A percentile compares a stretch with the other conserved stretches of the same genome.
phyloP scores from a whole-genome alignment of 1,284 basidiomycete species.

The Irpex lacteus region DNA sequence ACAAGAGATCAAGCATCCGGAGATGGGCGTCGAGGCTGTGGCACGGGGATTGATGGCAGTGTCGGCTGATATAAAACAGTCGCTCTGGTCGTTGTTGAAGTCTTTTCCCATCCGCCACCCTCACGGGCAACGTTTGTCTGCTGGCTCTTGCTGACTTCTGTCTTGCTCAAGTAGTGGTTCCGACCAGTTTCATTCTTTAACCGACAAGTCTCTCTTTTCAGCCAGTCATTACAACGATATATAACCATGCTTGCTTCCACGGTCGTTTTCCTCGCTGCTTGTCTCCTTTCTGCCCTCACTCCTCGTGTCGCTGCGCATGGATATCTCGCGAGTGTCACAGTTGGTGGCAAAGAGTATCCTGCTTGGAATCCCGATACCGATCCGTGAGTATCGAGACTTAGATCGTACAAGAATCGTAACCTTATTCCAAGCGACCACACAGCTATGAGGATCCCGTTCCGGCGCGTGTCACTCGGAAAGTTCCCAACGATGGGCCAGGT shows the following conservation, averaged over 20 bases:
- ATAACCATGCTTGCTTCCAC: constrained; percentile 12
- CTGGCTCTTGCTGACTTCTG: constrained; percentile 3
- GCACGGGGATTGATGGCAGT: neutral
- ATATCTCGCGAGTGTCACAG: constrained; percentile 21
- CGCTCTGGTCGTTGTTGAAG: neutral
- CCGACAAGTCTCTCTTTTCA: neutral
- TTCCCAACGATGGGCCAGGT: constrained; percentile 32
- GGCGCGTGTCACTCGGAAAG: constrained; percentile 28
- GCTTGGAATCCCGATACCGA: constrained; percentile 28
- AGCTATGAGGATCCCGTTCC: constrained; percentile 19
- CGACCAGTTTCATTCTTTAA: constrained; percentile 1
- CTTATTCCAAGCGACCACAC: neutral
- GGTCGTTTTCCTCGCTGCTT: constrained; percentile 12
- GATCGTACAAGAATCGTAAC: neutral
- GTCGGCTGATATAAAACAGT: neutral
- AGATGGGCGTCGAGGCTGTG: neutral
- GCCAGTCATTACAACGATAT: constrained; percentile 6
- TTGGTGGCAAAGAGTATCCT: constrained; percentile 24
- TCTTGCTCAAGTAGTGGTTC: neutral
- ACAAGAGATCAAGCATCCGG: neutral
- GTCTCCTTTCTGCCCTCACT: constrained; percentile 17
- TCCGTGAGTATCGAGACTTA: constrained; percentile 19
- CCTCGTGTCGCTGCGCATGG: constrained; percentile 26
- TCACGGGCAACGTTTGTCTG: constrained; percentile 4
- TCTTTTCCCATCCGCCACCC: constrained; percentile 5